phyloP scores from a whole-genome alignment of 1,139 yeast genomes.

The Yamadazyma oceani region DNA sequence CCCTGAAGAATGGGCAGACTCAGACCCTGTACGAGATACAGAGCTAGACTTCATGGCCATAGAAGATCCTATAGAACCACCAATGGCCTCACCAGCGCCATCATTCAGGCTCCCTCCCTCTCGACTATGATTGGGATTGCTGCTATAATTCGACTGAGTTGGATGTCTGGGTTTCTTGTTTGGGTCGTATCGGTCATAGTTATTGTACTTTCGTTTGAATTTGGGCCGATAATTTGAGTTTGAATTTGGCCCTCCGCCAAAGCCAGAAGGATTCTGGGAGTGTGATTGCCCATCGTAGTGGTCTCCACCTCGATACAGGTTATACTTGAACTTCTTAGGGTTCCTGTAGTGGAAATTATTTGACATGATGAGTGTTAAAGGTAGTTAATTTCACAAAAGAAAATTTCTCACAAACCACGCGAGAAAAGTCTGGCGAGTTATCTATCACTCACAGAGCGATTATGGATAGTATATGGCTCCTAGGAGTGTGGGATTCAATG shows the following conservation, averaged over 20 bases:
- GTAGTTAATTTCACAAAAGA: too few relatives aligned
- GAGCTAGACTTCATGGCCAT: too few relatives aligned
- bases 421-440: too few relatives aligned
- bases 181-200: conserved; percentile 16
- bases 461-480: too few relatives aligned
- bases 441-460: too few relatives aligned
- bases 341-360: conserved; percentile 10
- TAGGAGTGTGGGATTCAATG: too few relatives aligned
- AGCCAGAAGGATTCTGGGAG: background rate
- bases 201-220: conserved; percentile 10
- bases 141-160: too few relatives aligned
- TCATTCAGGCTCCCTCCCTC: too few relatives aligned
- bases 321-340: conserved; percentile 12
- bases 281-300: conserved; percentile 6
- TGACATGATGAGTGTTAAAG: conserved; percentile 1
- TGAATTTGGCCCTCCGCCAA: background rate
- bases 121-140: conserved; percentile 1
- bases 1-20: background rate
- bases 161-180: conserved; percentile 5
- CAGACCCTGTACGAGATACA: conserved; percentile 1
- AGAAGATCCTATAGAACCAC: too few relatives aligned
- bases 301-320: conserved; percentile 9
- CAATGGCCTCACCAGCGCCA: too few relatives aligned
- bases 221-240: conserved; percentile 8
- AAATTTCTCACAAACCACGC: background rate